A percentile compares a stretch with the other conserved stretches of the same genome.
phyloP scores from a whole-genome alignment of 306 rosid genomes.

The Vigna nakashimae region DNA sequence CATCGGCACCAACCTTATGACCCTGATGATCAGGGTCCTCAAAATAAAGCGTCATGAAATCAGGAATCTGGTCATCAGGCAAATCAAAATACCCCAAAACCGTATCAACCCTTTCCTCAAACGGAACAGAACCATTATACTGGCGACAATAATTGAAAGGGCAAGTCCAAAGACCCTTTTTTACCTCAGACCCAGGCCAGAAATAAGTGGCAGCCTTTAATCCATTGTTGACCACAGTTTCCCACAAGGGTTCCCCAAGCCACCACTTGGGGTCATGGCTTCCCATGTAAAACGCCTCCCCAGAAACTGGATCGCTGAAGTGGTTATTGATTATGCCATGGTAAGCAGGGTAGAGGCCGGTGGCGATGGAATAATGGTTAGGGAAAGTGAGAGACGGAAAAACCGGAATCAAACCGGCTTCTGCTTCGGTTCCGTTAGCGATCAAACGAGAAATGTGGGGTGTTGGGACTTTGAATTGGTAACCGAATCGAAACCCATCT shows the following conservation, averaged over 20 bases:
- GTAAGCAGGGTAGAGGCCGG: constrained; percentile 91
- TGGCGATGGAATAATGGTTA: constrained; percentile 88
- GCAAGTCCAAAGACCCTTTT: constrained; percentile 90
- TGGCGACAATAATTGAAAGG: constrained; percentile 56
- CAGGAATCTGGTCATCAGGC: constrained; percentile 73
- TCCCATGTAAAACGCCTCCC: constrained; percentile 70
- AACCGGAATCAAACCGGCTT: constrained; percentile 82
- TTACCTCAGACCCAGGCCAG: constrained; percentile 99
- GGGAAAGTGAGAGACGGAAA: constrained; percentile 94
- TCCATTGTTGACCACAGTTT: constrained; percentile 81
- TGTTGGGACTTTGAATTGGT: constrained; percentile 82
- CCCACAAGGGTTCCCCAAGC: constrained; percentile 98
- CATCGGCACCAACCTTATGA: constrained; percentile 89
- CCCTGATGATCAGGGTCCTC: constrained; percentile 99
- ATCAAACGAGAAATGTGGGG: constrained; percentile 81
- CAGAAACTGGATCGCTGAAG: constrained; percentile 78
- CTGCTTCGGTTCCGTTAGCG: constrained; percentile 87
- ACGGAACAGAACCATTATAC: constrained; percentile 79
- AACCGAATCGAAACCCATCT: constrained; percentile 95
- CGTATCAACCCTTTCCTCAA: constrained; percentile 82
- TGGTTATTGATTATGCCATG: constrained; percentile 91
- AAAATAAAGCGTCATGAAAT: constrained; percentile 90
- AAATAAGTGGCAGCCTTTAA: constrained; percentile 81
- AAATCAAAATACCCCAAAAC: constrained; percentile 72
- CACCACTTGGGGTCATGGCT: constrained; percentile 96